These are phyloP conservation scores for Sequoiadendron giganteum DNA, from an alignment of 75 land plant genomes.

Conservation along the genomic window DNA sequence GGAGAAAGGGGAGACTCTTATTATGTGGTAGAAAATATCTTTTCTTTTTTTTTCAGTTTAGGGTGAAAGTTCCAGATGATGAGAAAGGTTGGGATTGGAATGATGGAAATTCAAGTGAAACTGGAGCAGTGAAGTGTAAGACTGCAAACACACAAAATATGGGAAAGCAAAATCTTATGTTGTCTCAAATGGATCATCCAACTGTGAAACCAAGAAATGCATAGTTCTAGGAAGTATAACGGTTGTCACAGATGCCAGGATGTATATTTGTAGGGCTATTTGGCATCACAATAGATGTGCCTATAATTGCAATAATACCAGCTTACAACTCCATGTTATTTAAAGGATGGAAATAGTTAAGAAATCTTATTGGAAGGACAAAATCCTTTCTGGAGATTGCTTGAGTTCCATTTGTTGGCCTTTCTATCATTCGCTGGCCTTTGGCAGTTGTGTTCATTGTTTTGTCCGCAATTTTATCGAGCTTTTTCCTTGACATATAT, in stretches of 20 bases:
- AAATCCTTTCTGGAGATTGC: conserved; percentile 82
- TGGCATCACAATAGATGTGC: conserved; percentile 61
- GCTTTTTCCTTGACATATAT: conserved; percentile 80
- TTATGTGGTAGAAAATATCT: too few species aligned
- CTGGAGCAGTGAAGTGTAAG: conserved; percentile 26
- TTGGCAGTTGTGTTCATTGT: conserved; percentile 57
- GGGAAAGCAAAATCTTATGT: conserved; percentile 23
- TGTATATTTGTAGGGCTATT: conserved; percentile 58
- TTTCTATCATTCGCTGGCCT: conserved; percentile 89
- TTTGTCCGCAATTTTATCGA: conserved; percentile 42
- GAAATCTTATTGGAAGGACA: conserved; percentile 71
- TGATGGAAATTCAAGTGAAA: too few species aligned
- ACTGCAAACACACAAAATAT: conserved; percentile 14
- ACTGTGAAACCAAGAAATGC: conserved; percentile 17
- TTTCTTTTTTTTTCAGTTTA: too few species aligned
- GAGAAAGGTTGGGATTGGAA: too few species aligned
- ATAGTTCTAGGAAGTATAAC: too few species aligned
- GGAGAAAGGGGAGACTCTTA: too few species aligned
- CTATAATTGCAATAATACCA: conserved; percentile 50
- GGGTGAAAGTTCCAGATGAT: too few species aligned
- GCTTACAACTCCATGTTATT: conserved; percentile 75
- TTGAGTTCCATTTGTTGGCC: conserved; percentile 93
- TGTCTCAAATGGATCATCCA: conserved; percentile 13
- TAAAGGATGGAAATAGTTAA: conserved; percentile 76
- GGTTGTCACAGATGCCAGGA: too few species aligned